Percentiles rank a stretch among this genome's conserved stretches.
Conservation (phyloP, 2,329 filamentous ascomycete species). For the Penicillium sp. region DNA sequence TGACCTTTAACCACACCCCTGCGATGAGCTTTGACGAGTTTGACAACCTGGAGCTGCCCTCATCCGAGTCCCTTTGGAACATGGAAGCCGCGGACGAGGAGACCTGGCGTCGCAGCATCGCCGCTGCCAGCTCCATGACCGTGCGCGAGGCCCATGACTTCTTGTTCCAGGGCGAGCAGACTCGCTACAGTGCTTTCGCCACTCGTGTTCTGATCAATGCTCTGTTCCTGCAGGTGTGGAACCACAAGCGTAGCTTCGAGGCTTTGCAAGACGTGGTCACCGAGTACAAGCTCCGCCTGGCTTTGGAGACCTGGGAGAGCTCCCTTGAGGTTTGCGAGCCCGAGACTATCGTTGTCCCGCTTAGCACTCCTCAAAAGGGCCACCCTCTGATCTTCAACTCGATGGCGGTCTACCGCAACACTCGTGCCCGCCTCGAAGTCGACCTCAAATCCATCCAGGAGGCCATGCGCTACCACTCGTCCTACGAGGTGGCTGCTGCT, state of each 20-base stretch:
- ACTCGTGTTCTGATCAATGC: conserved; percentile 99
- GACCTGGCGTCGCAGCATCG: conserved; percentile 79
- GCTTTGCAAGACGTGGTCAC: conserved; percentile 95
- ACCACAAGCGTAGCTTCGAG: conserved; percentile 97
- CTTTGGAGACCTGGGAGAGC: conserved; percentile 98
- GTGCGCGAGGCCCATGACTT: conserved; percentile 95
- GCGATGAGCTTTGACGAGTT: conserved; percentile 99
- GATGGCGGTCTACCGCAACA: conserved; percentile 95
- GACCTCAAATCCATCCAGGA: conserved; percentile 96
- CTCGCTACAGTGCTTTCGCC: conserved; percentile 93
- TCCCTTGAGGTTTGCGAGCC: conserved; percentile 91
- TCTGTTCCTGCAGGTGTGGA: conserved; percentile 97
- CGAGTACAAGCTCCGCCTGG: conserved; percentile 94
- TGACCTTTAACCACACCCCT: conserved; percentile 97
- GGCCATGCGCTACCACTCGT: conserved; percentile 93
- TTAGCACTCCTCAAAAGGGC: conserved; percentile 92
- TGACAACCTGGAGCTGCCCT: conserved; percentile 87
- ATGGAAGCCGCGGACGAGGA: conserved; percentile 75
- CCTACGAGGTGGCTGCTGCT: conserved; percentile 92
- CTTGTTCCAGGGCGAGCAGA: conserved; percentile 87
- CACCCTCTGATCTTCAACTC: conserved; percentile 98
- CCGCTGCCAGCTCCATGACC: conserved; percentile 71
- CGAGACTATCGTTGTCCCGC: conserved; percentile 81
- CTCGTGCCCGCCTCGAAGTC: conserved; percentile 86
- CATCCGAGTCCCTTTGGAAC: conserved; percentile 93